phyloP scores from a whole-genome alignment of 2,329 filamentous ascomycete species.

The Penicillium sp. region DNA sequence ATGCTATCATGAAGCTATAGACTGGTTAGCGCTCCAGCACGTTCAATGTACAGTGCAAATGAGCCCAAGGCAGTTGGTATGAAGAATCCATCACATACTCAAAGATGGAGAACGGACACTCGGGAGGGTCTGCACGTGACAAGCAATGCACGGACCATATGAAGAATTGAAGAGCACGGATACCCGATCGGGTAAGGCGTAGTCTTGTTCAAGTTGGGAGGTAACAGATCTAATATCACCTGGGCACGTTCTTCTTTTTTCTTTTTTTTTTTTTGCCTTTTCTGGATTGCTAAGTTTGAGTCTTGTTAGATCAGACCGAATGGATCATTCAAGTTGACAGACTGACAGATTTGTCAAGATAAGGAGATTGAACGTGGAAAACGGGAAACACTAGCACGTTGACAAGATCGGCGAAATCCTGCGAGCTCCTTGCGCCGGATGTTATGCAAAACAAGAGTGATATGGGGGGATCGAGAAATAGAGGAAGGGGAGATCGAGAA shows the following conservation, averaged over 20 bases:
- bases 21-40: conserved; percentile 37
- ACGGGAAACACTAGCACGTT: not conserved
- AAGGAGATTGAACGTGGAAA: not conserved
- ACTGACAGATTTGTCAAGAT: not conserved
- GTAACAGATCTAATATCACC: not conserved
- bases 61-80: not conserved
- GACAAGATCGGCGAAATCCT: conserved; percentile 3
- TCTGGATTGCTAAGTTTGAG: not conserved
- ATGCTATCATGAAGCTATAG: conserved; percentile 32
- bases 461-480: not conserved
- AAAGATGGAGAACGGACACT: conserved; percentile 6
- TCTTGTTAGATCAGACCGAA: not conserved
- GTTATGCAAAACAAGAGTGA: not conserved
- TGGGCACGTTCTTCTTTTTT: not conserved
- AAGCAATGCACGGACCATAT: conserved; percentile 7
- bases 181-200: conserved; percentile 9
- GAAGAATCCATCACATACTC: conserved; percentile 10
- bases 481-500: not conserved
- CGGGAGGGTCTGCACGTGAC: conserved; percentile 7
- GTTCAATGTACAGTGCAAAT: conserved; percentile 1
- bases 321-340: not conserved
- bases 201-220: not conserved
- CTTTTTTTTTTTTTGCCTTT: not conserved
- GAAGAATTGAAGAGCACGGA: conserved; percentile 3
- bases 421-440: conserved; percentile 6